These are phyloP conservation scores for Thielaviopsis populi DNA, from an alignment of 2,329 filamentous ascomycete genomes.

Conservation along the genomic window DNA sequence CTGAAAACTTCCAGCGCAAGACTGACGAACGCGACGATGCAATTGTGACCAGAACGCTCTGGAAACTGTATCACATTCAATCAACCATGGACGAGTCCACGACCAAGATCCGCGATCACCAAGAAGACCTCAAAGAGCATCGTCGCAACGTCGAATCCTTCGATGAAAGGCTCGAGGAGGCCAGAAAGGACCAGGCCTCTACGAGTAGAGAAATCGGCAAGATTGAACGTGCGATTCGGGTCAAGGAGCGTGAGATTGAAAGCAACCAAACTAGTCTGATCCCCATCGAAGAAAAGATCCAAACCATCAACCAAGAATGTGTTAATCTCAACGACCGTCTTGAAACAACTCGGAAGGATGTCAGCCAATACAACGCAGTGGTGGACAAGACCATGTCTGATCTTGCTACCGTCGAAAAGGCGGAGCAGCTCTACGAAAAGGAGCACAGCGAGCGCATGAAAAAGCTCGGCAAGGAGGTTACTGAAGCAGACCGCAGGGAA, in stretches of 20 bases:
- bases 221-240: constrained; percentile 71
- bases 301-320: constrained; percentile 57
- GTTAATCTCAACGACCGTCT: constrained; percentile 54
- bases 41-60: constrained; percentile 82
- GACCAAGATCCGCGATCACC: constrained; percentile 77
- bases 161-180: constrained; percentile 63
- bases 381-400: constrained; percentile 68
- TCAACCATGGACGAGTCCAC: constrained; percentile 84
- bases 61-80: constrained; percentile 95
- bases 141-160: constrained; percentile 76
- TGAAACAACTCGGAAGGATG: constrained; percentile 57
- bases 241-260: constrained; percentile 75
- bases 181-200: constrained; percentile 67
- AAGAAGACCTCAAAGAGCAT: constrained; percentile 88
- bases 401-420: constrained; percentile 72
- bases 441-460: constrained; percentile 75
- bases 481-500: constrained; percentile 72
- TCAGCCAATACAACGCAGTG: constrained; percentile 51
- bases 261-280: constrained; percentile 73
- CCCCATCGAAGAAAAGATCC: constrained; percentile 83
- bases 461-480: constrained; percentile 75
- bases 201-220: constrained; percentile 63
- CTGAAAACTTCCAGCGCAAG: constrained; percentile 84
- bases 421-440: constrained; percentile 72
- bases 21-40: constrained; percentile 80